Percentiles rank a stretch among this genome's conserved stretches.
These are phyloP conservation scores for Aspergillus costaricaensis DNA, from an alignment of 2,329 filamentous ascomycete species.

Conservation along the genomic window DNA sequence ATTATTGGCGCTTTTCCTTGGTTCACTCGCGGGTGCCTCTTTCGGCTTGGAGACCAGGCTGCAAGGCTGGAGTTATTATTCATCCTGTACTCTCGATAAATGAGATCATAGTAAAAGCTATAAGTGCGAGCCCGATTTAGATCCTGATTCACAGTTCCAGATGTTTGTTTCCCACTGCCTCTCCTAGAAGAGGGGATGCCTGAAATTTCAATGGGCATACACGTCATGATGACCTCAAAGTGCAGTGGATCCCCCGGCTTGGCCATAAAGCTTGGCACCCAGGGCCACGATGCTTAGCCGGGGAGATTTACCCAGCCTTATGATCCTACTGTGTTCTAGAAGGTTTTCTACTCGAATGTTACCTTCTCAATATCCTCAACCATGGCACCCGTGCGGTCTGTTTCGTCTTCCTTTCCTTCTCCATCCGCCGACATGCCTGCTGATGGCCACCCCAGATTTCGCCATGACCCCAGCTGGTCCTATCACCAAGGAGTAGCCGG, in stretches of 20 bases:
- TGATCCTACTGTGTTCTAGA: too few species aligned
- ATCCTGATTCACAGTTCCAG: too few species aligned
- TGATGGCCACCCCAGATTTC: neutral
- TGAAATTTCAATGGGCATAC: neutral
- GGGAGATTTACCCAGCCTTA: too few species aligned
- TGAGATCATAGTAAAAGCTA: too few species aligned
- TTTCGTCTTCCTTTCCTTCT: neutral
- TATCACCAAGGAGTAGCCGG: slow-evolving; percentile 17
- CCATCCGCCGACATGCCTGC: neutral
- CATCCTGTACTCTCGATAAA: too few species aligned
- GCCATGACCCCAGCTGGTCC: slow-evolving; percentile 19
- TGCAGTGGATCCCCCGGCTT: neutral
- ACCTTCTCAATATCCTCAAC: too few species aligned
- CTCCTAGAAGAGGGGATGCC: neutral
- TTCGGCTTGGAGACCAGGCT: too few species aligned
- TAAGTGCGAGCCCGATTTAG: too few species aligned
- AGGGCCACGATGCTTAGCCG: neutral
- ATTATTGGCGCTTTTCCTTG: too few species aligned
- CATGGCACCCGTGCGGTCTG: neutral
- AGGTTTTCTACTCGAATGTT: too few species aligned
- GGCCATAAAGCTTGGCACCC: slow-evolving; percentile 2
- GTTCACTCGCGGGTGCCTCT: too few species aligned
- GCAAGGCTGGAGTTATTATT: too few species aligned
- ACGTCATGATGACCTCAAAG: neutral
- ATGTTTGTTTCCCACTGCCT: neutral